Conservation (phyloP, 140 eudicot genomes). For the Oenanthe javanica region DNA sequence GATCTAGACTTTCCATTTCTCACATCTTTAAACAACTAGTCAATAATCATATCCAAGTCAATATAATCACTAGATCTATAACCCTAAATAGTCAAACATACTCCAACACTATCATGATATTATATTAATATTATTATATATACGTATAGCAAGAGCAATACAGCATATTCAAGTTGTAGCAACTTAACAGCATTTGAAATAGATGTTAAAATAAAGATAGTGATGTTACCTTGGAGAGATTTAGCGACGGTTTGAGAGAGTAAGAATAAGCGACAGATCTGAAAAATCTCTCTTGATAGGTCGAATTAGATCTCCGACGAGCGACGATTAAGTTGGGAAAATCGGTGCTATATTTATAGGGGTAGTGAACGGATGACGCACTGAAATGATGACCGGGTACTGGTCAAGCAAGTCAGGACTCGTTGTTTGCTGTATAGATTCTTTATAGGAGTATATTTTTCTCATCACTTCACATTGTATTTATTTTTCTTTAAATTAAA, state of each 20-base stretch:
- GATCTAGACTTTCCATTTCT: not conserved
- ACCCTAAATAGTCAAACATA: not conserved
- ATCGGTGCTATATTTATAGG: not conserved
- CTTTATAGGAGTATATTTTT: not conserved
- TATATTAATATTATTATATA: not conserved
- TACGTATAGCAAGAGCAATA: not conserved
- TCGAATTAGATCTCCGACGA: not conserved
- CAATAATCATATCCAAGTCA: not conserved
- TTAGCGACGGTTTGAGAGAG: not conserved
- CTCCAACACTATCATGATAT: not conserved
- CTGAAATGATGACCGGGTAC: slow-evolving; percentile 2
- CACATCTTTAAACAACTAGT: not conserved
- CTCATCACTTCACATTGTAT: not conserved
- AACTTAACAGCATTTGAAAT: not conserved
- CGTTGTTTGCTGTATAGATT: not conserved
- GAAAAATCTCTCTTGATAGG: not conserved
- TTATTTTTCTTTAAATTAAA: too few relatives aligned
- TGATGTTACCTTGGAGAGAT: not conserved
- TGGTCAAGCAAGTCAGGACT: not conserved
- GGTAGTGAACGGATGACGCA: not conserved
- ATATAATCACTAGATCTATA: not conserved
- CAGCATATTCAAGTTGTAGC: not conserved
- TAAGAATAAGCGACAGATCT: not conserved
- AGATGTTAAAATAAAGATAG: not conserved
- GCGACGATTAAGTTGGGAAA: not conserved